A percentile compares a stretch with the other conserved stretches of the same genome.
Evolutionary conservation across 805 yeast genomes (phyloP).

Genomic region (Scheffersomyces ergatensis): DNA sequence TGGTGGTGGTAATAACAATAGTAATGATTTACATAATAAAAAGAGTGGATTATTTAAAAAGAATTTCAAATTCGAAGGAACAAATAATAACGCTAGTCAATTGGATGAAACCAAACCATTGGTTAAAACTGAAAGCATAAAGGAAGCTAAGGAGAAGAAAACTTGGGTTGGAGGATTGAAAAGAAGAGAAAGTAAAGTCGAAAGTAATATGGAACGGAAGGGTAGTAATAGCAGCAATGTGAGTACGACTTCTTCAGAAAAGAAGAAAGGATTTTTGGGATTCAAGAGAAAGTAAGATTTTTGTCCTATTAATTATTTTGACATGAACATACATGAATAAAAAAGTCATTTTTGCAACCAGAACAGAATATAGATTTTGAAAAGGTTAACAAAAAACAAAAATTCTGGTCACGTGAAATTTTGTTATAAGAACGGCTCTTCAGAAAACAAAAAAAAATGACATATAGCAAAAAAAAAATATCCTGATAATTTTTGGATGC

Average conservation of each 20-base stretch:
- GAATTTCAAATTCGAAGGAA: constrained; percentile 23
- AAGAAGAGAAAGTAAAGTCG: constrained; percentile 23
- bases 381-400: no score
- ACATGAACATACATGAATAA: no score
- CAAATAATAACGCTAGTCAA: not conserved
- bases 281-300: constrained; percentile 30
- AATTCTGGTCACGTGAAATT: no score
- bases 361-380: no score
- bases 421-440: no score
- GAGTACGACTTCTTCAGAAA: constrained; percentile 13
- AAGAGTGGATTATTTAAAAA: constrained; percentile 1
- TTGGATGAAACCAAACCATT: constrained; percentile 2
- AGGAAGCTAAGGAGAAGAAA: constrained; percentile 30
- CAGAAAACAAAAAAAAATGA: no score
- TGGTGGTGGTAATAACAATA: not conserved
- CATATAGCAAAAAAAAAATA: no score
- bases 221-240: constrained; percentile 18
- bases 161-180: constrained; percentile 41
- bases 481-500: no score
- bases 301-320: no score
- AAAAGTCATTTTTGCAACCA: no score
- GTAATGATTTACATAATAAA: constrained; percentile 1
- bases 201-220: constrained; percentile 14
- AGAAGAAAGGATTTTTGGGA: constrained; percentile 32
- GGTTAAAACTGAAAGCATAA: constrained; percentile 2